Base-by-base conservation (phyloP, 2,329 filamentous ascomycete genomes). In the Trichoderma breve region DNA sequence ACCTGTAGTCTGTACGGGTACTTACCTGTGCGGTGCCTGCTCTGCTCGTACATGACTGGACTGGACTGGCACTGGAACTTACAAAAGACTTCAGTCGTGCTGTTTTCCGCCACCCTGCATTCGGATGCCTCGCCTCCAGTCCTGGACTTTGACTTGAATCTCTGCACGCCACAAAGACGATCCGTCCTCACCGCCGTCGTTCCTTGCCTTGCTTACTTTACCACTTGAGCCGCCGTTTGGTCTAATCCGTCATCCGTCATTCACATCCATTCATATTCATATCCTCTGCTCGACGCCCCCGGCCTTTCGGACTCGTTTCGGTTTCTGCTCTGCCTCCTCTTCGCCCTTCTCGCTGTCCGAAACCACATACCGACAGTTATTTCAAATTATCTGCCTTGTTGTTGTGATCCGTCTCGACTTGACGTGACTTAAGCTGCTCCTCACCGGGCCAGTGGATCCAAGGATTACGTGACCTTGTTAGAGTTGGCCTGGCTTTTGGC, bases 151-250 rank as follows among this genome's bases (percentile, higher is more conserved):
- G 34, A 51, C 34, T 69, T 61, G 66, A 69, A 69, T 61, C 28
- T 60, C 57, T 61, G 53, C 36, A 62, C 66, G 66, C 66, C 66
- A 62, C 66, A 61, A 51, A 51, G 66, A 60, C 66, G 55, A 60
- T 69, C 66, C 66, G 53, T 69, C 66, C 55, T 69, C 66, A 69
- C 66, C 66, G 66, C 66, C 28, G 66, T 58, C 66, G 34, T 32
- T 57, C 55, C 58, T 69, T 53, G 53, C 66, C 66, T 32, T 60
- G 21, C 43, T 21, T 26, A 51, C 53, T 68, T 53, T 55, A 28
- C 18, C 34, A 8, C 14, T 47, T 28, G 53, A 61, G 66, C 57
- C 57, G 24, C 34, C n/a, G 43, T n/a, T 47, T 47, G 43, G 3
- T 39, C 36, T 39, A 18, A 47, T 47, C 43, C 43, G 43, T 21